Conservation (phyloP, 768 basidiomycete genomes). For the Suillus brevipes region DNA sequence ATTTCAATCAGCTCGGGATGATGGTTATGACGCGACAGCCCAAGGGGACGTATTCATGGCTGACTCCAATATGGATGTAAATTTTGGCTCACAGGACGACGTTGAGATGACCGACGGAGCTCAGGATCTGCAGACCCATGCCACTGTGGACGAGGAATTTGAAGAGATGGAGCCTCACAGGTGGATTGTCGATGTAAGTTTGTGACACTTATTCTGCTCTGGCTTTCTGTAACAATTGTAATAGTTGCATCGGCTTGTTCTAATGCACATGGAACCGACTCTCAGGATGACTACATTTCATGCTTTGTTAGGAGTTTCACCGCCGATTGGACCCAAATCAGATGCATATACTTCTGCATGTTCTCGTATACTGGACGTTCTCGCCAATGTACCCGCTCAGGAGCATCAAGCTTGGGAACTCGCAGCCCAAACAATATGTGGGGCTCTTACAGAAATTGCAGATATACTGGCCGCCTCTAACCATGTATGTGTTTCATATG, state of each 20-base stretch:
- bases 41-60: conserved; percentile 15
- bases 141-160: conserved; percentile 30
- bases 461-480: conserved; percentile 36
- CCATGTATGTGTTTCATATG: conserved; percentile 27
- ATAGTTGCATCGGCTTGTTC: conserved; percentile 61
- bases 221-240: conserved; percentile 6
- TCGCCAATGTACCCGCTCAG: conserved; percentile 25
- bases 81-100: conserved; percentile 32
- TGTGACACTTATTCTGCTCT: neutral
- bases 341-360: conserved; percentile 44
- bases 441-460: conserved; percentile 42
- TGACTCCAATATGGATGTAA: conserved; percentile 19
- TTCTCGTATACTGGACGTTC: conserved; percentile 35
- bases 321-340: conserved; percentile 25
- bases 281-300: conserved; percentile 51
- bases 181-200: conserved; percentile 57
- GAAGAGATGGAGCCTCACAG: conserved; percentile 44
- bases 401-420: conserved; percentile 20
- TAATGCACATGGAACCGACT: conserved; percentile 51
- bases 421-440: conserved; percentile 30
- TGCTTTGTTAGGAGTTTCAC: conserved; percentile 43
- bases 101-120: conserved; percentile 34
- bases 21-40: conserved; percentile 21
- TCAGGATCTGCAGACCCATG: conserved; percentile 10
- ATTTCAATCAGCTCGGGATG: conserved; percentile 17